Evolutionary conservation across 2,329 filamentous ascomycete species (phyloP).

Genomic region (Pyrenochaeta sp.): DNA sequence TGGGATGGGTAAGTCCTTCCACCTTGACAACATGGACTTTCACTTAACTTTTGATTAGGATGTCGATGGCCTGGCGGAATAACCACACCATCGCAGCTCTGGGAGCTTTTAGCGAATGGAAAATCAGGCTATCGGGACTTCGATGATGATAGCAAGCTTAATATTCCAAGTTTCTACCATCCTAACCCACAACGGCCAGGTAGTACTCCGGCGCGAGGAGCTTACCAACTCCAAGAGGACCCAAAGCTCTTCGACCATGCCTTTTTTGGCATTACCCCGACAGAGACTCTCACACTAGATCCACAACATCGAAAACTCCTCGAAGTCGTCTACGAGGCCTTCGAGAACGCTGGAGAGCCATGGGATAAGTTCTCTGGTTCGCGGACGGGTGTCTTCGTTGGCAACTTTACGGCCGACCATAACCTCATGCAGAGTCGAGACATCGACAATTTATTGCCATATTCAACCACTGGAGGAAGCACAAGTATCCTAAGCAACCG

Average conservation of each 20-base stretch:
- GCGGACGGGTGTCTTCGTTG: slow-evolving; percentile 8
- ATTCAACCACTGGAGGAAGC: slow-evolving; percentile 22
- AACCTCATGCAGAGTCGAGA: slow-evolving; percentile 23
- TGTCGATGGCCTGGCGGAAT: neutral
- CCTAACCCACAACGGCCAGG: neutral
- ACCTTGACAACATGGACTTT: neutral
- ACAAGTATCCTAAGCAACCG: slow-evolving; percentile 33
- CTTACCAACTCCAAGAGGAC: slow-evolving; percentile 5
- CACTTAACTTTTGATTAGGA: neutral
- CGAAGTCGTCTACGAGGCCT: slow-evolving; percentile 19
- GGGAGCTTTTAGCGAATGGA: neutral
- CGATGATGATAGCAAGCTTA: slow-evolving; percentile 1
- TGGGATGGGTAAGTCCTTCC: slow-evolving; percentile 1
- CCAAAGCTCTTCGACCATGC: slow-evolving; percentile 8
- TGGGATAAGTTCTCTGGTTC: slow-evolving; percentile 17
- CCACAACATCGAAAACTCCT: slow-evolving; percentile 31
- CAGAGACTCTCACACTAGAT: slow-evolving; percentile 26
- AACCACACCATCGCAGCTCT: neutral
- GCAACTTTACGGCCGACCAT: slow-evolving; percentile 20
- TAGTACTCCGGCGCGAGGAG: slow-evolving; percentile 1
- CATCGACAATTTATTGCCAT: slow-evolving; percentile 15
- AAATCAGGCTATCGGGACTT: neutral
- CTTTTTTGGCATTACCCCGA: slow-evolving; percentile 13
- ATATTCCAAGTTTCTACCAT: slow-evolving; percentile 5
- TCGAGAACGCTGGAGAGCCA: slow-evolving; percentile 38